Evolutionary conservation across 2,329 filamentous ascomycete genomes (phyloP).

Genomic region (Arachnopeziza araneosa): DNA sequence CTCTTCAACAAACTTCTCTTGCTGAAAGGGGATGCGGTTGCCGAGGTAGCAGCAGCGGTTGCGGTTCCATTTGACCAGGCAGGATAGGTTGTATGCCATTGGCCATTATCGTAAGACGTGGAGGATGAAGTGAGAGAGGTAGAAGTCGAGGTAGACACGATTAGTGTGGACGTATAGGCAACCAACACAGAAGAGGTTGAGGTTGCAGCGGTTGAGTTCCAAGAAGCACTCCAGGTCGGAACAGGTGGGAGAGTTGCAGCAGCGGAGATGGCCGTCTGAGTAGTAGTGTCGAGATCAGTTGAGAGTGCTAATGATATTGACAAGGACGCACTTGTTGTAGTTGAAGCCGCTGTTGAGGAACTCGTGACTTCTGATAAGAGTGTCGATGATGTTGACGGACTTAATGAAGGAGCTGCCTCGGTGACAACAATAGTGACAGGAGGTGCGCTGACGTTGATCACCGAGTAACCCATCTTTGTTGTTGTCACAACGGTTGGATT

Average conservation of each 20-base stretch:
- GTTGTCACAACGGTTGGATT: conserved; percentile 15
- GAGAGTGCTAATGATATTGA: not conserved
- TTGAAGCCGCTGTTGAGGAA: not conserved
- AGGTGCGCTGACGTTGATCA: conserved; percentile 25
- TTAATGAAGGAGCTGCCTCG: conserved; percentile 4
- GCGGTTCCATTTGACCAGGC: conserved; percentile 23
- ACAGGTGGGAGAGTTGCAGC: not conserved
- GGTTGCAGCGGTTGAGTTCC: not conserved
- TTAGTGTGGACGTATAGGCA: not conserved
- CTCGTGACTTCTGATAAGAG: not conserved
- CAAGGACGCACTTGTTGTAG: not conserved
- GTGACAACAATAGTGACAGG: conserved; percentile 18
- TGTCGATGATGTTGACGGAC: not conserved
- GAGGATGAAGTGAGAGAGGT: conserved; percentile 4
- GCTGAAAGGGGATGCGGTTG: not conserved
- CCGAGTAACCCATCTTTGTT: conserved; percentile 20
- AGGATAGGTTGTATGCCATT: conserved; percentile 29
- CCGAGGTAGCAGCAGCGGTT: conserved; percentile 1
- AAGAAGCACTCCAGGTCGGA: not conserved
- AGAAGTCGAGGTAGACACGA: conserved; percentile 4
- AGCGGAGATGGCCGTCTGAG: not conserved
- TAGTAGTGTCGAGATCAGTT: not conserved
- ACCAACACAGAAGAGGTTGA: not conserved
- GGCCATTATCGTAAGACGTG: conserved; percentile 24
- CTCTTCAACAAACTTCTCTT: not conserved